Base-by-base conservation (phyloP, 352 stramenopile species). In the Phytopythium helicoides region DNA sequence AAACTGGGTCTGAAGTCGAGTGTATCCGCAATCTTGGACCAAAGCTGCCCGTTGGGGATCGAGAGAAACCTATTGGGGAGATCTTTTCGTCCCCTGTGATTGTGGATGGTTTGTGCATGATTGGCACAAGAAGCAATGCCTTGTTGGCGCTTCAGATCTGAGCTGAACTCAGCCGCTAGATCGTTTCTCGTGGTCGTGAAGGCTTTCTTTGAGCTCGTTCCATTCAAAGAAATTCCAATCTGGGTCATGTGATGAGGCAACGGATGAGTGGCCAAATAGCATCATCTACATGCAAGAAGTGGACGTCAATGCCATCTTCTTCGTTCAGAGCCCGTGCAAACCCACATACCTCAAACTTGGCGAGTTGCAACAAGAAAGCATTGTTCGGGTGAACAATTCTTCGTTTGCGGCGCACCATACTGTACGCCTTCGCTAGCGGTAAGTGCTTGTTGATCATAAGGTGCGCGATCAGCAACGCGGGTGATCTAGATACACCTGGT, bases 171-270 rank as follows among this genome's bases (percentile, higher is more conserved):
- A 42, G 26, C 31, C 12, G 8, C 16, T 21, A 52, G 15, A 18
- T 26, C 42, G 15, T 26, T 10, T 37, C 15, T 18, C 39, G 19
- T 11, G 22, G 8, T 4, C 7, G 23, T 36, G 10, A 35, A 48
- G 42, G 5, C 42, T 23, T 21, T 55, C 41, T 54, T 89, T 86
- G 28, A 89, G 60, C 22, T 89, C 78, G 52, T 88, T 86, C 77
- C 77, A 88, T 21, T 68, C 67, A 42, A 71, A 85, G 53, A 88
- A 88, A 37, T 88, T 81, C 77, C 77, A 88, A 61, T 88, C 77
- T 21, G 71, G 77, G 49, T 86, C 77, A 14, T 58, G 54, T 1
- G 77, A 81, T 26, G 55, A 60, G 2, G 77, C 77, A 1, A 88
- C 77, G 0, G 74, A 86, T 1, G 77, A 88, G 2, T 46, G 47